Base-by-base conservation (phyloP, 495 filamentous ascomycete species). In the Neurospora intermedia region DNA sequence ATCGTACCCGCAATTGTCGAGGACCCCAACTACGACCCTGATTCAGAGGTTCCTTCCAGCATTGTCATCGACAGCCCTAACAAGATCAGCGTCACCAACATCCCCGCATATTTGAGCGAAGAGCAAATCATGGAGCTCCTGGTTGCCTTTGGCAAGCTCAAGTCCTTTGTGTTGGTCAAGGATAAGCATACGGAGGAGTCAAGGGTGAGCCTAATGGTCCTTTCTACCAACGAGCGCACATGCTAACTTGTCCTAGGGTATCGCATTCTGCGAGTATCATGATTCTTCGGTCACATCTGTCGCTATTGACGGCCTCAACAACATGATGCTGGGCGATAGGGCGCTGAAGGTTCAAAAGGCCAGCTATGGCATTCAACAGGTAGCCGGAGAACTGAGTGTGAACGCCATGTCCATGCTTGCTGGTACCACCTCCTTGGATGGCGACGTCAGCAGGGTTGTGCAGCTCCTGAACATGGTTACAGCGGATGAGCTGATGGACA, bases 351-450 rank as follows among this genome's bases (percentile, higher is more conserved):
- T 97, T 40, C 83, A 89, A 73, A 92, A 93, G 77, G 96, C 96
- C 71, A 96, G 93, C 83, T 92, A 98, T 75, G 96, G 96, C 72
- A 90, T 92, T 75, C 94, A 93, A 38, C 96, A 99, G 80, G 94
- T 93, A 13, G 84, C 92, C 70, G 93, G 94, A 59, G 96, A 98
- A 76, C 95, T 97, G 91, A 91, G 94, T 38, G 94, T 98, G 74
- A 97, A 97, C 75, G 96, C 95, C 74, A 98, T 99, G 93, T 96
- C 94, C 40, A 94, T 98, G 93, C 94, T 99, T 78, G 96, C 96
- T 42, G 94, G 94, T 62, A 97, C 95, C 43, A 95, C 92, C 9
- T 92, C 91, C 42, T 86, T 87, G 59, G 91, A 94, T 73, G 80
- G 91, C 45, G 92, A 94, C 73, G 88, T 88, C 62, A 89, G 90